Evolutionary conservation across 1,139 yeast genomes (phyloP), one percentile per base, ranked within the genome.

Genomic region (Saccharomyces pastorianus): DNA sequence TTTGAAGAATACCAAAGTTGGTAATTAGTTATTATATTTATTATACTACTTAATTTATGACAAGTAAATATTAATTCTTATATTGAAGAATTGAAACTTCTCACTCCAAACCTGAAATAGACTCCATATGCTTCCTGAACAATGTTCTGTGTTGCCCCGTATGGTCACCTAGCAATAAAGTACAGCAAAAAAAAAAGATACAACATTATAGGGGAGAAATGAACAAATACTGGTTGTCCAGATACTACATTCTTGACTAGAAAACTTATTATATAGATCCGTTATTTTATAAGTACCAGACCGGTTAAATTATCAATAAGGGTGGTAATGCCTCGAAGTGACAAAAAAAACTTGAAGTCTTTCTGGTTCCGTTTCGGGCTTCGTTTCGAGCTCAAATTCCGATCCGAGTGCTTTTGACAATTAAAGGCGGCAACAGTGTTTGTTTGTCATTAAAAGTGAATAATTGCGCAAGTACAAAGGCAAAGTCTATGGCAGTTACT

Each of bases 1-100:
- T 61, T 57, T 51, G 68, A 64, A 51, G 68, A 64, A 48, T 62
- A 59, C 47, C 68, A 64, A 56, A 54, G 61, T 46, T 64, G 68
- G 68, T 64, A 53, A 9, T 38, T 13, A 2, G 3, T 17, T 20
- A 7, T 17, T 6, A 0, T 17, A 17, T 38, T 20, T 38, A 34
- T 34, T 34, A 2, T 6, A 34, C 20, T 14, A 34, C n/a, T n/a
- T 32, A n/a, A 13, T 6, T 4, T 32, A 11, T 29, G 6, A 29
- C 13, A 9, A 29, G 32, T 29, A 29, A 13, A 29, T 11, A 29
- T 13, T 5, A 6, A 26, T 26, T 8, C 3, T 20, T 20, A n/a
- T n/a, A n/a, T n/a, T n/a, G n/a, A n/a, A n/a, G n/a, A 28, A 28
- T 28, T 6, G 5, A 11, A 11, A 28, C 9, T 28, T 11, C 32